Conservation (phyloP, 2,329 filamentous ascomycete genomes). For the Trichoderma semiorbis region DNA sequence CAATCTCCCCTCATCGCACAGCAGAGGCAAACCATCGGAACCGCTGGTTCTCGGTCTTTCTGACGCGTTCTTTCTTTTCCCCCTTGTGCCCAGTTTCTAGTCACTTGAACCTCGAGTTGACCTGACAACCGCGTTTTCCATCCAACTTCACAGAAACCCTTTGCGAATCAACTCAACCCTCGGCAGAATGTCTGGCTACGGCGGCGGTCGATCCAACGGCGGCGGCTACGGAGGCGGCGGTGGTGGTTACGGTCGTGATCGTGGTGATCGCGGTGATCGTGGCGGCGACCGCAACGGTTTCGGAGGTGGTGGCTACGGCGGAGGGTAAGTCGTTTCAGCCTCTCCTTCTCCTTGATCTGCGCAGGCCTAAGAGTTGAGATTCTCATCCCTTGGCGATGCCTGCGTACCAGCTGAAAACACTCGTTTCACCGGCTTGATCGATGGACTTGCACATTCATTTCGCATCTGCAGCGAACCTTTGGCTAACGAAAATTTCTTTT, state of each 20-base stretch:
- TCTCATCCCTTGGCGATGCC: background rate
- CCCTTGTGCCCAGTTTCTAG: background rate
- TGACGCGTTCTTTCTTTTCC: constrained; percentile 13
- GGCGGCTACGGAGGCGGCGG: constrained; percentile 31
- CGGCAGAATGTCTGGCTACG: constrained; percentile 46
- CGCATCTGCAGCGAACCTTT: background rate
- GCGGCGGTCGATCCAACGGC: constrained; percentile 32
- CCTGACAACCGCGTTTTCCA: constrained; percentile 12
- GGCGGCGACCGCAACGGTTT: constrained; percentile 45
- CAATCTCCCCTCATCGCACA: constrained; percentile 19
- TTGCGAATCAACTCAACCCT: constrained; percentile 13
- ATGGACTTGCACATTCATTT: background rate
- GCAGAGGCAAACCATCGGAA: constrained; percentile 10
- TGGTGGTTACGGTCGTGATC: constrained; percentile 42
- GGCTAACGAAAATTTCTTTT: constrained; percentile 34
- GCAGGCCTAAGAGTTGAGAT: background rate
- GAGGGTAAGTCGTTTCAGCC: constrained; percentile 34
- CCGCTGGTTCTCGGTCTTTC: background rate
- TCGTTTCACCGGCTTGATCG: background rate
- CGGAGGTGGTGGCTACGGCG: constrained; percentile 35
- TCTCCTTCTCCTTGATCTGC: background rate
- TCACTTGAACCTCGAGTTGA: background rate
- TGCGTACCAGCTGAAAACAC: background rate
- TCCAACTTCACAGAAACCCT: background rate
- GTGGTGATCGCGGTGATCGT: constrained; percentile 42